A percentile compares a stretch with the other conserved stretches of the same genome.
Conservation (phyloP, 495 filamentous ascomycete genomes). For the Geopyxis carbonaria region DNA sequence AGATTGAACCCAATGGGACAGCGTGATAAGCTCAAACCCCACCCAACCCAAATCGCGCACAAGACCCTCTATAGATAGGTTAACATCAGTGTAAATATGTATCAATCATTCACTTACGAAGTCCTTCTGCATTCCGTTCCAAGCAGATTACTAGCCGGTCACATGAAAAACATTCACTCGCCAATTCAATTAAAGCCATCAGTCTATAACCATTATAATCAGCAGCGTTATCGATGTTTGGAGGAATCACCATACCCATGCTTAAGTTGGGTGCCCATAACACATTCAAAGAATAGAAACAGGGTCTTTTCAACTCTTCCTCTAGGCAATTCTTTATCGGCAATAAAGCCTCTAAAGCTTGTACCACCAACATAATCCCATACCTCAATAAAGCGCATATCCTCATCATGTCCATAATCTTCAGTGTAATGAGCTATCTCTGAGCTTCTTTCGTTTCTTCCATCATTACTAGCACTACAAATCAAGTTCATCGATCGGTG, state of each 20-base stretch:
- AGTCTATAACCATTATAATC: slow-evolving; percentile 36
- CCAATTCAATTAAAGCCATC: slow-evolving; percentile 81
- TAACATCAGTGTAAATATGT: not conserved
- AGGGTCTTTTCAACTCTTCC: slow-evolving; percentile 48
- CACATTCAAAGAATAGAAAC: slow-evolving; percentile 73
- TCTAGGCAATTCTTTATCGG: slow-evolving; percentile 29
- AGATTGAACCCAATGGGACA: slow-evolving; percentile 48
- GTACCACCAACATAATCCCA: slow-evolving; percentile 76
- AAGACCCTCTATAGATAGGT: slow-evolving; percentile 32
- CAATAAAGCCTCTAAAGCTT: slow-evolving; percentile 70
- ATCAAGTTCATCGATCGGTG: slow-evolving; percentile 57
- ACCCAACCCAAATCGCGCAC: slow-evolving; percentile 79
- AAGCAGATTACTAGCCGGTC: slow-evolving; percentile 64
- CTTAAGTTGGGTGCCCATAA: slow-evolving; percentile 61
- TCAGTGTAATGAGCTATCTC: slow-evolving; percentile 7
- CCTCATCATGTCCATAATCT: slow-evolving; percentile 16
- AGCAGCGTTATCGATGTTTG: slow-evolving; percentile 2
- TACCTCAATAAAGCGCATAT: slow-evolving; percentile 50
- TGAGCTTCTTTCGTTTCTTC: not conserved
- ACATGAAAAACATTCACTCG: slow-evolving; percentile 53
- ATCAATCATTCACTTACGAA: slow-evolving; percentile 16
- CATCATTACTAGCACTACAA: slow-evolving; percentile 15
- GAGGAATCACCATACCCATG: slow-evolving; percentile 79
- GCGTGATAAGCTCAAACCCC: slow-evolving; percentile 64
- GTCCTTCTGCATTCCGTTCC: slow-evolving; percentile 42